Base-by-base conservation (phyloP, 2,329 filamentous ascomycete genomes). In the Stachybotrys chlorohalonatus region DNA sequence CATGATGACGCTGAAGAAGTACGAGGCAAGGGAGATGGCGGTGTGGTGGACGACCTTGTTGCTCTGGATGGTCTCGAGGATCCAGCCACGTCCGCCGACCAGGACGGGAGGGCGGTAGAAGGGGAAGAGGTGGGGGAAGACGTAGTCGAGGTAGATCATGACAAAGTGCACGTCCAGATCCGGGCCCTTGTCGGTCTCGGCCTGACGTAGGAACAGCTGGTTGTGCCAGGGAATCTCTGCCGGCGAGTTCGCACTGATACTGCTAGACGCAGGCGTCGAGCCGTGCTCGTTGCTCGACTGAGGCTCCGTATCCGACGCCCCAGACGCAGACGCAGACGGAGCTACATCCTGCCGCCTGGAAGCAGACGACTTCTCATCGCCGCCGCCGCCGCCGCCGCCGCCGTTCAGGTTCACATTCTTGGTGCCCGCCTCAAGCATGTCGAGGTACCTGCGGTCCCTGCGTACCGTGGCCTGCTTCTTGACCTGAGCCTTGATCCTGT, bases 121-220 rank as follows among this genome's bases (percentile, higher is more conserved):
- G 2, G 84, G 84, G 62, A 82, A 85, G 1, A 85, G 68, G 59
- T 84, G 81, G 1, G 83, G 82, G 57, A 85, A 78, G 17, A 85
- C 73, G 58, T 81, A 77, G 64, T 86, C 83, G 49, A 85, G 71
- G 62, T 84, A 86, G 55, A 81, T 74, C 75, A 82, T 81, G 55
- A 80, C 67, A 48, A 78, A 73, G 61, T 73, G 69, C 1, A 73
- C 61, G 53, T 70, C 67, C n/a, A 64, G 63, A 32, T 65, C 66
- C 7, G 60, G 59, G 2, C 60, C 63, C 11, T 53, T 52, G 51
- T 63, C 56, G 24, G 53, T 57, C 47, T 58, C 56, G 31, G 68
- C 64, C 6, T 63, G 51, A 6, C 61, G 58, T 30, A 56, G 56
- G 49, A 63, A 55, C 49, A 64, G 57, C 54, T 70, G 64, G 54